Evolutionary conservation across 768 basidiomycete species (phyloP).

Genomic region (Pholiota molesta): DNA sequence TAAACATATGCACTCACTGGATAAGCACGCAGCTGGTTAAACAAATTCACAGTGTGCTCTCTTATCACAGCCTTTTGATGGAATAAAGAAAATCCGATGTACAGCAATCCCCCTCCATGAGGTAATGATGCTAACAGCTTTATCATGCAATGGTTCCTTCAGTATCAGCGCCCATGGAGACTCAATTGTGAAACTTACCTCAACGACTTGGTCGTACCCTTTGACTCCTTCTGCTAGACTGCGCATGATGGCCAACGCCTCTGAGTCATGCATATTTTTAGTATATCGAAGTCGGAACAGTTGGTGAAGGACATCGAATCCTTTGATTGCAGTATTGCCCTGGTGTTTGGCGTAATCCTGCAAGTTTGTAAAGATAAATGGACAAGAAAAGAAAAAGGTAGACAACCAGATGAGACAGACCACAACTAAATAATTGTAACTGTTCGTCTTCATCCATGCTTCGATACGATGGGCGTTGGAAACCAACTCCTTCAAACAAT

Average conservation of each 20-base stretch:
- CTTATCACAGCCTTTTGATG: conserved; percentile 81
- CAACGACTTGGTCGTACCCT: conserved; percentile 86
- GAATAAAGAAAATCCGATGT: conserved; percentile 88
- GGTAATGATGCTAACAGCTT: conserved; percentile 83
- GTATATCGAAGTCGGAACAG: conserved; percentile 77
- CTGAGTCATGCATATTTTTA: conserved; percentile 71
- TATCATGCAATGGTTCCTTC: not conserved
- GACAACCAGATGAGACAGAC: conserved; percentile 41
- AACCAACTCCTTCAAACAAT: conserved; percentile 68
- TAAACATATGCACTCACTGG: conserved; percentile 53
- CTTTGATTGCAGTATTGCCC: conserved; percentile 63
- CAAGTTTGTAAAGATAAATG: not conserved
- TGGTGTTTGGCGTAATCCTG: conserved; percentile 72
- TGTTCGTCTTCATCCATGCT: conserved; percentile 86
- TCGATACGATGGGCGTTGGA: conserved; percentile 86
- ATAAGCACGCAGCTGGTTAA: conserved; percentile 76
- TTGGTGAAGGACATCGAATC: conserved; percentile 88
- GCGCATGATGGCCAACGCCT: conserved; percentile 76
- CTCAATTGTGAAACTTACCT: conserved; percentile 51
- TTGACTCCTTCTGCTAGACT: conserved; percentile 71
- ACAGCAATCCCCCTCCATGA: conserved; percentile 80
- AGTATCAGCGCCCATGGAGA: conserved; percentile 5
- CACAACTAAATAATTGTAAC: conserved; percentile 71
- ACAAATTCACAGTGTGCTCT: conserved; percentile 80
- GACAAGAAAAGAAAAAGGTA: conserved; percentile 12